Evolutionary conservation across 495 filamentous ascomycete genomes (phyloP).

Genomic region (Podospora australis): DNA sequence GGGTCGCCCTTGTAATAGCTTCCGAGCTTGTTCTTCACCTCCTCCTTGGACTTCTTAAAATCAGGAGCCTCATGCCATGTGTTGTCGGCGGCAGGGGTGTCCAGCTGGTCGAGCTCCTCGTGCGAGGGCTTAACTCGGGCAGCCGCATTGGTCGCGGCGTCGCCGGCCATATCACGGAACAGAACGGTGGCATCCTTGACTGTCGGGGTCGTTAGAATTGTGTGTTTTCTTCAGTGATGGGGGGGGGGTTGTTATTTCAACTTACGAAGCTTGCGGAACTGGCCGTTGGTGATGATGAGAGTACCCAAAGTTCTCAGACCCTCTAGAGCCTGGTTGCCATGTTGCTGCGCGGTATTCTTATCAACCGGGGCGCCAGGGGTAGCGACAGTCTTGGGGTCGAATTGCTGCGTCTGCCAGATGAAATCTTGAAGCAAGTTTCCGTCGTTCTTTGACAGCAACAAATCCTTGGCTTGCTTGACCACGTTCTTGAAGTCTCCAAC

Average conservation of each 20-base stretch:
- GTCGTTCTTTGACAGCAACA: constrained; percentile 92
- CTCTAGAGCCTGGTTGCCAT: constrained; percentile 71
- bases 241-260: constrained; percentile 14
- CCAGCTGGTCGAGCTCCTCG: constrained; percentile 70
- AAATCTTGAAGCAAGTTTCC: constrained; percentile 94
- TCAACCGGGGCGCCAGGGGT: constrained; percentile 60
- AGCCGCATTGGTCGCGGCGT: constrained; percentile 81
- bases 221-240: constrained; percentile 24
- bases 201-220: constrained; percentile 52
- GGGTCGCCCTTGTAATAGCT: constrained; percentile 45
- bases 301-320: constrained; percentile 86
- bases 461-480: constrained; percentile 77
- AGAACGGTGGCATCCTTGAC: constrained; percentile 83
- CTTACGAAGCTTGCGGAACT: constrained; percentile 90
- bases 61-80: constrained; percentile 89
- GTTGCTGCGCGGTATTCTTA: constrained; percentile 69
- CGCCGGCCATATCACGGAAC: constrained; percentile 81
- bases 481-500: constrained; percentile 74
- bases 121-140: constrained; percentile 68
- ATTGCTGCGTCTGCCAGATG: constrained; percentile 82
- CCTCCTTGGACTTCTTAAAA: constrained; percentile 54
- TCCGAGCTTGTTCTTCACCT: constrained; percentile 60
- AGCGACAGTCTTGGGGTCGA: constrained; percentile 54
- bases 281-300: constrained; percentile 88
- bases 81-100: constrained; percentile 79